A percentile compares a stretch with the other conserved stretches of the same genome.
Conservation (phyloP, 352 stramenopile species). For the Phytophthora chlamydospora region DNA sequence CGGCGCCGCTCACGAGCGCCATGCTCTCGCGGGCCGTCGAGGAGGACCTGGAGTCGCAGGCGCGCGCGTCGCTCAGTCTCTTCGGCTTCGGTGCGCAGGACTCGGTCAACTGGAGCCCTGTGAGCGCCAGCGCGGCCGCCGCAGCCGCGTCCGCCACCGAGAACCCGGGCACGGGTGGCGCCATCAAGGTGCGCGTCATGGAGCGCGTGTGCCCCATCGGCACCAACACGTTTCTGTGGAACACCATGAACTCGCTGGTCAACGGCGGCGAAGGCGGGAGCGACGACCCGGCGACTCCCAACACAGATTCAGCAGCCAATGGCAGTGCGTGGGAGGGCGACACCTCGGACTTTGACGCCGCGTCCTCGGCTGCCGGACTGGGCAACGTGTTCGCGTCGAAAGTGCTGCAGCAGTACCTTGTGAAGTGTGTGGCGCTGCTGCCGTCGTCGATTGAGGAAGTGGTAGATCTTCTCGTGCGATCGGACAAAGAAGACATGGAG, state of each 20-base stretch:
- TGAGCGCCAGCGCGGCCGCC: conserved; percentile 37
- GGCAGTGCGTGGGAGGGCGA: conserved; percentile 35
- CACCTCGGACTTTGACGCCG: conserved; percentile 39
- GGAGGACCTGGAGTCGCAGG: conserved; percentile 68
- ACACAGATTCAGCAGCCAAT: conserved; percentile 18
- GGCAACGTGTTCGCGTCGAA: conserved; percentile 57
- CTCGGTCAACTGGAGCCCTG: conserved; percentile 68
- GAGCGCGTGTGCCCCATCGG: conserved; percentile 73
- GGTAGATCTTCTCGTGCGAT: conserved; percentile 68
- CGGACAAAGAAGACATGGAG: conserved; percentile 72
- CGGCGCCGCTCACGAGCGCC: conserved; percentile 38
- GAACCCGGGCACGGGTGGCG: conserved; percentile 22
- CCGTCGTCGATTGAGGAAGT: conserved; percentile 72
- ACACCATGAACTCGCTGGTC: conserved; percentile 53
- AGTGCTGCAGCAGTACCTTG: conserved; percentile 76
- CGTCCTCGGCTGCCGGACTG: conserved; percentile 36
- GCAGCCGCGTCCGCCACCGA: conserved; percentile 26
- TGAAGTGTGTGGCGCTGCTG: conserved; percentile 69
- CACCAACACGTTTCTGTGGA: conserved; percentile 67
- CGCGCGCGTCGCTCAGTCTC: conserved; percentile 65
- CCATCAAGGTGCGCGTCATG: conserved; percentile 47
- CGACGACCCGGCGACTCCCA: conserved; percentile 16
- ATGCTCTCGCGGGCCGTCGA: conserved; percentile 41
- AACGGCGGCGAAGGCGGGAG: conserved; percentile 31
- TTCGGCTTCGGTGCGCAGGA: conserved; percentile 71